A percentile compares a stretch with the other conserved stretches of the same genome.
Evolutionary conservation across 78 protist species (phyloP).

Genomic region (Pelomyxa schiedti): DNA sequence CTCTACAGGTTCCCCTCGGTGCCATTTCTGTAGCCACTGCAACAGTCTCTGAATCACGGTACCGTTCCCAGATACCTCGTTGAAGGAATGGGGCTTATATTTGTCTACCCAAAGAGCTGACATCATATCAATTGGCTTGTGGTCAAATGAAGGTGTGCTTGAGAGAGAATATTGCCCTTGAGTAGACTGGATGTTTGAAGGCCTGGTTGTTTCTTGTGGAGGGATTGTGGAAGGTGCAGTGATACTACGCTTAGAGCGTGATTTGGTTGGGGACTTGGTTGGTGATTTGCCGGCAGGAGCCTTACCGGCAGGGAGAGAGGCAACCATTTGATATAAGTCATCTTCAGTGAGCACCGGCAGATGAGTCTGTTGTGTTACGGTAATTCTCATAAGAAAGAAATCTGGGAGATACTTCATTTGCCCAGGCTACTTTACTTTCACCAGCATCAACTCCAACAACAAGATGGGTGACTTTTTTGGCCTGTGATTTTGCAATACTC

Average conservation of each 20-base stretch:
- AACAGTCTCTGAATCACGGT: slow-evolving; percentile 9
- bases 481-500: slow-evolving; percentile 16
- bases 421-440: slow-evolving; percentile 4
- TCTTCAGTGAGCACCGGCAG: slow-evolving; percentile 25
- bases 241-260: neutral
- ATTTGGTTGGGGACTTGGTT: neutral
- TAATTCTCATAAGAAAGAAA: too few relatives aligned
- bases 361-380: neutral
- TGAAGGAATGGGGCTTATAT: slow-evolving; percentile 47
- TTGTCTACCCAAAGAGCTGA: slow-evolving; percentile 63
- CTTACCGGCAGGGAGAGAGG: neutral
- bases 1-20: neutral
- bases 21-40: slow-evolving; percentile 58
- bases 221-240: neutral
- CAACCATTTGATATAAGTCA: slow-evolving; percentile 22
- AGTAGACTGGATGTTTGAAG: neutral
- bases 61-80: slow-evolving; percentile 67
- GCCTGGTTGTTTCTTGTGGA: neutral
- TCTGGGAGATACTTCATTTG: neutral
- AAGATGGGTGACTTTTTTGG: slow-evolving; percentile 6
- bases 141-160: neutral
- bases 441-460: slow-evolving; percentile 35
- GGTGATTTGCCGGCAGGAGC: neutral
- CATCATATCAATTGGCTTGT: neutral
- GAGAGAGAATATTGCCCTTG: neutral